Percentiles rank a stretch among this genome's conserved stretches.
Evolutionary conservation across 768 basidiomycete genomes (phyloP).

Genomic region (Serendipita vermifera): DNA sequence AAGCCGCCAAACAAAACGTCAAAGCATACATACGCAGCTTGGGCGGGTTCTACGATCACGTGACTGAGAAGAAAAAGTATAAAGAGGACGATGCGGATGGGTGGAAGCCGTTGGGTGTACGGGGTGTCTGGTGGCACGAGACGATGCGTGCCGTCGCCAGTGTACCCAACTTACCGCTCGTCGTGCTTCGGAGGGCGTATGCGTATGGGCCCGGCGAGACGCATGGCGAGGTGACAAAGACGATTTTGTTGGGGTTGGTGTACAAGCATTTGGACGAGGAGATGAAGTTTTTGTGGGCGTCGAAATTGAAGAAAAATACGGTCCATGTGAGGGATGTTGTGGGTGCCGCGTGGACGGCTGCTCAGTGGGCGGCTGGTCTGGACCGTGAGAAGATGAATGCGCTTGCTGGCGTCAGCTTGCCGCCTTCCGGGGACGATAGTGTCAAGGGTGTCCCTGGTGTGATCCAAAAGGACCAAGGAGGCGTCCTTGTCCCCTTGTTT

Average conservation of each 20-base stretch:
- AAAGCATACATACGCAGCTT: constrained; percentile 68
- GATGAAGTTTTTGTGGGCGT: constrained; percentile 66
- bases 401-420: constrained; percentile 52
- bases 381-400: constrained; percentile 53
- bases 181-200: constrained; percentile 60
- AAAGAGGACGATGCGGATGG: constrained; percentile 52
- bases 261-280: constrained; percentile 74
- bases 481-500: constrained; percentile 63
- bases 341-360: constrained; percentile 62
- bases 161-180: constrained; percentile 30
- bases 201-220: constrained; percentile 73
- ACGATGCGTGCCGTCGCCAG: constrained; percentile 32
- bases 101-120: constrained; percentile 46
- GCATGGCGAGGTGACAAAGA: constrained; percentile 55
- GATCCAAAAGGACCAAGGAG: constrained; percentile 32
- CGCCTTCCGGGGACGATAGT: constrained; percentile 60
- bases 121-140: constrained; percentile 86
- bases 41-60: constrained; percentile 65
- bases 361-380: constrained; percentile 55
- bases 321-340: constrained; percentile 69
- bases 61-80: constrained; percentile 43
- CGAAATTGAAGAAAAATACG: constrained; percentile 35
- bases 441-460: constrained; percentile 50
- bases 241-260: constrained; percentile 61
- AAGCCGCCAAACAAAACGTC: constrained; percentile 68